A percentile compares a stretch with the other conserved stretches of the same genome.
phyloP scores from a whole-genome alignment of 192 early-diverging fungal species.

The Dimargaris cristalligena region DNA sequence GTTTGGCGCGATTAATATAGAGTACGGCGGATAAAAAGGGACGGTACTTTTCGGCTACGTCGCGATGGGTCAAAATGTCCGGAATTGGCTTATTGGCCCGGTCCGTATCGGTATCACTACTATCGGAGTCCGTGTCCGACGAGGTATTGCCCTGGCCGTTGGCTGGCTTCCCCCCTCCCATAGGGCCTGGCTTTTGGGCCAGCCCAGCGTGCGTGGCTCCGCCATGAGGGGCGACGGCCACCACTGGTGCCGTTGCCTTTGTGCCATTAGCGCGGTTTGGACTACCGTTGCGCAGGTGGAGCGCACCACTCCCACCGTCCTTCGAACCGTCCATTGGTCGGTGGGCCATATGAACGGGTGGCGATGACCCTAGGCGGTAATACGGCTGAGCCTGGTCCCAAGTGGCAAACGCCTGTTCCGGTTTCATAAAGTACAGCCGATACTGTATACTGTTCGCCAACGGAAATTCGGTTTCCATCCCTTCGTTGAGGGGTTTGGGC shows the following conservation, averaged over 20 bases:
- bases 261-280: neutral
- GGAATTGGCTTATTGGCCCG: no score
- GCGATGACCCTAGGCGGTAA: neutral
- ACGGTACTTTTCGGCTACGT: neutral
- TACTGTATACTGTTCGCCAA: neutral
- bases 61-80: neutral
- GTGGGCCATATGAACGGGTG: neutral
- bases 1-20: neutral
- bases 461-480: neutral
- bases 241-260: neutral
- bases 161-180: no score
- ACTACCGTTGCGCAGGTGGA: neutral
- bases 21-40: neutral
- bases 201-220: neutral
- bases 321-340: no score
- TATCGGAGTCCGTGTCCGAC: no score
- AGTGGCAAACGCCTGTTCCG: neutral
- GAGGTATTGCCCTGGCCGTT: no score
- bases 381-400: conserved; percentile 7
- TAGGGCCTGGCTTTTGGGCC: neutral
- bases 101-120: no score
- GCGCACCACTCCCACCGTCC: no score
- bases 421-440: conserved; percentile 6
- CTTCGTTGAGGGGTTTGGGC: neutral
- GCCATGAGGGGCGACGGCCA: neutral